Evolutionary conservation across 177 flowering plant species (phyloP).

Genomic region (Vitis hybrid): DNA sequence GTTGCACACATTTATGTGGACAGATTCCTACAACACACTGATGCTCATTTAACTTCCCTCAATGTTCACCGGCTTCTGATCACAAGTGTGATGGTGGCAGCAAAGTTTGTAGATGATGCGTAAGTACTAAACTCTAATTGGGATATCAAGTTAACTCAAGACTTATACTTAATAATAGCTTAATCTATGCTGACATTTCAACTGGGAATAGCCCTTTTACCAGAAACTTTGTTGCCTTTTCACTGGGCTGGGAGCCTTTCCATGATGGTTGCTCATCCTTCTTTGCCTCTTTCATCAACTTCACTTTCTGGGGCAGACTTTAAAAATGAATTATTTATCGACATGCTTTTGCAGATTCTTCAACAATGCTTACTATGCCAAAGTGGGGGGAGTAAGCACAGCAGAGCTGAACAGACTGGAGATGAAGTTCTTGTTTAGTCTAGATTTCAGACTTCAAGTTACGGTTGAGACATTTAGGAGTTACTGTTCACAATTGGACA

Average conservation of each 20-base stretch:
- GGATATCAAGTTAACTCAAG: neutral
- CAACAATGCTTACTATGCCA: constrained; percentile 92
- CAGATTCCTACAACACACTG: constrained; percentile 48
- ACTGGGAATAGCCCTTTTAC: too few relatives aligned
- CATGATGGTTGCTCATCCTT: too few relatives aligned
- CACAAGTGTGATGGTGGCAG: constrained; percentile 80
- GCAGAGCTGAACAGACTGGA: constrained; percentile 82
- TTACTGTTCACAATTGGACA: constrained; percentile 58
- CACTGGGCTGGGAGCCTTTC: too few relatives aligned
- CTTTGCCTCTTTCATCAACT: neutral
- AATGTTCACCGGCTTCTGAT: constrained; percentile 83
- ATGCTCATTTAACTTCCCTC: constrained; percentile 59
- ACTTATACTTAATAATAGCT: too few relatives aligned
- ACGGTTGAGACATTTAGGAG: constrained; percentile 47
- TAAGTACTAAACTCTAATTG: constrained; percentile 32
- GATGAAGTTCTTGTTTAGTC: constrained; percentile 68
- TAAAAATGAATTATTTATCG: neutral
- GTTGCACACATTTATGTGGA: constrained; percentile 72
- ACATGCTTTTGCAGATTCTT: constrained; percentile 52
- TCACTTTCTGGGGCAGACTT: neutral
- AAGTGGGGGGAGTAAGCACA: constrained; percentile 89
- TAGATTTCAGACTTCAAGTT: constrained; percentile 82
- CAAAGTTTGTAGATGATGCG: constrained; percentile 87
- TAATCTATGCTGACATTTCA: too few relatives aligned
- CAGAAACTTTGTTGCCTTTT: too few relatives aligned